Evolutionary conservation across 2,329 filamentous ascomycete species (phyloP).

Genomic region (Phyllosticta paracitricarpa): DNA sequence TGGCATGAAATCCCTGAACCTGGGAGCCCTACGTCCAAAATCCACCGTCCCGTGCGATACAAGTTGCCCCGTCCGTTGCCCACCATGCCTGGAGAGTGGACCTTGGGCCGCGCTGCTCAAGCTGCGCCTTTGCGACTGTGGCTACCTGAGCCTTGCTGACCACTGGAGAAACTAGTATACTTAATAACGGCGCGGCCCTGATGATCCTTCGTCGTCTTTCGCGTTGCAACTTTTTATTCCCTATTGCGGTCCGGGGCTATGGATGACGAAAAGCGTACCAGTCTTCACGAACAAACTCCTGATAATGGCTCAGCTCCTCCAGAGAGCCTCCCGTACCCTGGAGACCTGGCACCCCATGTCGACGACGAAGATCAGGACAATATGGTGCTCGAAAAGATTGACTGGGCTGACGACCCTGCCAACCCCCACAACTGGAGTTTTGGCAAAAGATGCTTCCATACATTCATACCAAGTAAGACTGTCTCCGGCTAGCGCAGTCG

Average conservation of each 20-base stretch:
- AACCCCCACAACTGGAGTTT: conserved; percentile 61
- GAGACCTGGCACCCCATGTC: not conserved
- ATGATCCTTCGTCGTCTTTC: not conserved
- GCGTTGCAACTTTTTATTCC: not conserved
- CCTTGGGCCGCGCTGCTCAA: not conserved
- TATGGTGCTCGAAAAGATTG: conserved; percentile 17
- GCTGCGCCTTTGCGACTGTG: not conserved
- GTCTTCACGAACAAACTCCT: not conserved
- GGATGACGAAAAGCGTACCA: not conserved
- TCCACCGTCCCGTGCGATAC: conserved; percentile 1
- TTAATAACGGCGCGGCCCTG: not conserved
- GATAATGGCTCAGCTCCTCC: not conserved
- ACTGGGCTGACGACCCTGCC: conserved; percentile 61
- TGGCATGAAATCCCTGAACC: not conserved
- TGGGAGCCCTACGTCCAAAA: not conserved
- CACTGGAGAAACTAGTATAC: not conserved
- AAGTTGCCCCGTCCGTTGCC: not conserved
- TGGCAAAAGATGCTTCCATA: conserved; percentile 46
- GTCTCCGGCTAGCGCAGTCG: conserved; percentile 37
- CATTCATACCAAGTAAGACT: conserved; percentile 2
- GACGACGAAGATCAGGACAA: not conserved
- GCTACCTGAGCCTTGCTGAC: not conserved
- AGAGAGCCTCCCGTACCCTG: not conserved
- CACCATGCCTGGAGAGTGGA: not conserved
- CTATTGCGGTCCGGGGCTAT: not conserved